Base-by-base conservation (phyloP, 2,329 filamentous ascomycete genomes). In the Exophiala aquamarina region DNA sequence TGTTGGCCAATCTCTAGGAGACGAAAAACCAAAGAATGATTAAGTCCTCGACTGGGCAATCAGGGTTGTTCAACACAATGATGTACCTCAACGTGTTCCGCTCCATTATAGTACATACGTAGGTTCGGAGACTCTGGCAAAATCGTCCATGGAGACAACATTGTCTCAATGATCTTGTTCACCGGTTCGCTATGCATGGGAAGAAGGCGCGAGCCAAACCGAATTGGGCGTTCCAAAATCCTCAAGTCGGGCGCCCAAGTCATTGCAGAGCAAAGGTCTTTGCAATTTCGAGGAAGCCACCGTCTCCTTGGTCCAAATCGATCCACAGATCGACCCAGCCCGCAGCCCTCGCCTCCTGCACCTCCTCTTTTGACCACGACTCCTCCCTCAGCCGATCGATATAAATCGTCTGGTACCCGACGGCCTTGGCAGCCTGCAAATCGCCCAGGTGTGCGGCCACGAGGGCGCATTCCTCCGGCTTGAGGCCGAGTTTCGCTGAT, bases 391-490 rank as follows among this genome's bases (percentile, higher is more conserved):
- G 64, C 48, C 88, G 73, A 68, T 88, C 86, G 2, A 93, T 80
- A 62, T 90, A 93, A 2, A 93, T 74, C 0, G 86, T 88, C 58
- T 77, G 74, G 50, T 90, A 69, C 0, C 88, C 88, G 50, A 73
- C 76, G 2, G 59, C 62, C 58, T 81, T 81, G 3, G 88, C 88
- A 0, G 77, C 84, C 50, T 79, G 70, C 44, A 93, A 67, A 65
- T 92, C 88, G 4, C 61, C 65, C 48, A 92, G 68, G 67, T 92
- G 87, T 29, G 87, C 83, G 13, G 89, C 88, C 15, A 93, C 86
- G 79, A 93, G 82, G 15, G 81, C 85, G 47, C 88, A 84, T 60
- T 90, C 74, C 2, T 64, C 63, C 0, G 83, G 77, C 50, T 76
- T 58, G 33, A 83, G 52, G 0, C 76, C 79, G 42, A 91, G 66